Base-by-base conservation (phyloP, 805 yeast genomes). In the Yarrowia sp. region DNA sequence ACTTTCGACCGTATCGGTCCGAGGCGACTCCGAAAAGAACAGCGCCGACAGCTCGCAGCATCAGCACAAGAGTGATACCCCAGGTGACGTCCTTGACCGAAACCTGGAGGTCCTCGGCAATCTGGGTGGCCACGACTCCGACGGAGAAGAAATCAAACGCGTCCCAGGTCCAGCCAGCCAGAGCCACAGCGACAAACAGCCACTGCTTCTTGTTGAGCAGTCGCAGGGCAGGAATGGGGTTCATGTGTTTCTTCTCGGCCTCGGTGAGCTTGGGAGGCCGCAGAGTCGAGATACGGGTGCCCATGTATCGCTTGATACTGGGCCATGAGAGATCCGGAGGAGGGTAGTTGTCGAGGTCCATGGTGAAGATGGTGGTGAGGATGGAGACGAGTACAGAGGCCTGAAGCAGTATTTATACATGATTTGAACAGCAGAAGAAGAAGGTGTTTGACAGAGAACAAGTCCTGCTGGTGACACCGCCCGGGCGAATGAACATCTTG, bases 41-140 rank as follows among this genome's bases (percentile, higher is more conserved):
- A 0, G 92, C 92, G 53, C 93, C 93, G 1, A 86, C 86, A 1
- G 90, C 83, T 69, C 93, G 81, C 67, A 88, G 79, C 91, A 88
- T 88, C 39, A 88, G 81, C 50, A 87, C 92, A 70, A 87, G 79
- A 15, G 91, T 87, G 71, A 89, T 83, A 60, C 91, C 92, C 90
- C 91, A 88, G 12, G 91, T 85, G 71, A 89, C 81, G 55, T 83
- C 84, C 36, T 80, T 79, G 38, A 84, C 81, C 0, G 80, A 64
- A 5, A 76, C 78, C 44, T 79, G 79, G 61, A 88, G 81, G 2
- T 83, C 73, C 42, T 75, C 72, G 24, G 91, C 88, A 65, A 89
- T 80, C 2, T 79, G 75, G 1, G 82, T 68, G 2, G 84, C 87
- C 66, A 85, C 83, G 47, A 87, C 80, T 10, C 88, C 82, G 10